These are phyloP conservation scores for Phytopythium chamaehyphon DNA, from an alignment of 352 stramenopile genomes.

Conservation along the genomic window DNA sequence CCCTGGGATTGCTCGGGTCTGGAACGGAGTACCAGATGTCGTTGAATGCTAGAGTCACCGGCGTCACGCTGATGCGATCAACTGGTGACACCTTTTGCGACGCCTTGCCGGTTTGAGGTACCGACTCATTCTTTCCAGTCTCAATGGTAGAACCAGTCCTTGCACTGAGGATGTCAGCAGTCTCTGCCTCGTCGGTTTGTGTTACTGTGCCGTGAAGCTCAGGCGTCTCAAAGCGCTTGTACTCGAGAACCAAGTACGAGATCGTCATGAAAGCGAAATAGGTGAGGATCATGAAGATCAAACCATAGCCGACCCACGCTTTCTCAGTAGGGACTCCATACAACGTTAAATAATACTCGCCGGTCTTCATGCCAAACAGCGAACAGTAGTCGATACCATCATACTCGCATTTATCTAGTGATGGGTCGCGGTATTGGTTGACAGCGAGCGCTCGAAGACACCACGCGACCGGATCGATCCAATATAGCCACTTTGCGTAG, in stretches of 20 bases:
- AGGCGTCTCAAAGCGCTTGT: conserved; percentile 19
- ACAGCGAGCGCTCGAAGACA: conserved; percentile 20
- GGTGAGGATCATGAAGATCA: conserved; percentile 17
- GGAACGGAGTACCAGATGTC: conserved; percentile 18
- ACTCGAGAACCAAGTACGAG: conserved; percentile 24
- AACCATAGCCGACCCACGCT: conserved; percentile 18
- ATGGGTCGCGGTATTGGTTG: conserved; percentile 17
- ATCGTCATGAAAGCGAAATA: conserved; percentile 20
- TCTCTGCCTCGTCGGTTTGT: conserved; percentile 3
- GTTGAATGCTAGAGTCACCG: conserved; percentile 18
- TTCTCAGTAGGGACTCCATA: conserved; percentile 19
- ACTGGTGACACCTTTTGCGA: background rate
- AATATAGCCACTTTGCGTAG: conserved; percentile 25
- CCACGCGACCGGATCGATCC: conserved; percentile 37
- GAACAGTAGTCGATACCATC: conserved; percentile 24
- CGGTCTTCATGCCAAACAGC: conserved; percentile 19
- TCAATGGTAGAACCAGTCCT: too few relatives aligned
- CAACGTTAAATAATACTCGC: conserved; percentile 23
- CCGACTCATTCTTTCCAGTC: too few relatives aligned
- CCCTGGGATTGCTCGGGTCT: conserved; percentile 3
- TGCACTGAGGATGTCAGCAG: background rate
- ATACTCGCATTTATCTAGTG: conserved; percentile 19
- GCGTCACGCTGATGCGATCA: background rate
- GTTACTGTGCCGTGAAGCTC: conserved; percentile 6
- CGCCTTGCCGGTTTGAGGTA: background rate